Evolutionary conservation across 345 rosid genomes (phyloP), one percentile per base, ranked within the genome.

Genomic region (Eucalyptus dawsonii): DNA sequence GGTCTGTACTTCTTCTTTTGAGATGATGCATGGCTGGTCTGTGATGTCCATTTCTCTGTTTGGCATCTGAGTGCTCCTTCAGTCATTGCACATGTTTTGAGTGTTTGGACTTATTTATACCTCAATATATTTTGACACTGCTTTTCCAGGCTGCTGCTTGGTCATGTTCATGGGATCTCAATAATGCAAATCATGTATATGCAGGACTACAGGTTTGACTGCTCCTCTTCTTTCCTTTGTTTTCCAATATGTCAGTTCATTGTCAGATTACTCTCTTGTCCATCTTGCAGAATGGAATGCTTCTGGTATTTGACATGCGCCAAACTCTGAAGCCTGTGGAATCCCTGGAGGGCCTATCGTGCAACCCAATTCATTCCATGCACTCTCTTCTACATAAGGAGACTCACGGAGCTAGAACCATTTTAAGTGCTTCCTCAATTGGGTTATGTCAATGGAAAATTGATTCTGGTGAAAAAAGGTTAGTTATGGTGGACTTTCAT

Each of bases 81-180:
- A 22, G 29, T 76, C 15, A 42, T 76, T 12, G 47, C 83, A 21
- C 83, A 11, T 76, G 83, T 40, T 76, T 40, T 76, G 15, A 22
- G 47, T 76, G 83, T 76, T 76, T 76, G 27, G 83, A 40, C 83
- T 40, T 40, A 76, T 40, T 27, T 67, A 34, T 89, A 27, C 50
- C 25, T 31, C 85, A 56, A 34, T 34, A 24, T 37, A 27, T 42
- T 50, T 60, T 86, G 54, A 86, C 47, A 19, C 58, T 45, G 29
- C 47, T 58, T 56, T 76, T 45, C 25, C 90, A 97, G 99, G 96
- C 92, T 92, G 92, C 97, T 91, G 95, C 98, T 89, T 97, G 99
- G 99, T 96, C 99, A 6, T 97, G 99, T 86, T 95, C 97, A n/a
- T 97, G 99, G 99, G 98, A 96, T 92, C 91, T 87, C 89, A 91